phyloP scores from a whole-genome alignment of 2,329 filamentous ascomycete species.

The Cylindrodendrum hubeiense region DNA sequence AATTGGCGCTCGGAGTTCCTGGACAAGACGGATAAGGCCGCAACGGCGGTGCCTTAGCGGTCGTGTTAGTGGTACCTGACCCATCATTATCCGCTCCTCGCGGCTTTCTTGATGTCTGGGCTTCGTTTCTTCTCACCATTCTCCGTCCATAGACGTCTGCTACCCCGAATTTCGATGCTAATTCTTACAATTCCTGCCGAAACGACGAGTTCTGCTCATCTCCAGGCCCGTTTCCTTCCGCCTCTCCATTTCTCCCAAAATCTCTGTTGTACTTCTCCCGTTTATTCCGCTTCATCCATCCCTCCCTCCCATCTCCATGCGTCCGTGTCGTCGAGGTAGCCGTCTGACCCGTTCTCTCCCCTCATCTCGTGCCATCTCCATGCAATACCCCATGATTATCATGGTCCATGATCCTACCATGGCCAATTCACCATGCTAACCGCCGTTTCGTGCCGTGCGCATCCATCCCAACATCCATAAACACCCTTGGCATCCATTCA shows the following conservation, averaged over 20 bases:
- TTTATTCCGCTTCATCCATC: conserved; percentile 11
- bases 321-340: conserved; percentile 5
- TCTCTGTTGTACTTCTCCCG: neutral
- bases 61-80: neutral
- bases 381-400: conserved; percentile 16
- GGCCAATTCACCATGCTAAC: conserved; percentile 9
- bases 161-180: neutral
- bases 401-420: conserved; percentile 13
- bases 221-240: conserved; percentile 11
- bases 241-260: conserved; percentile 5
- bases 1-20: conserved; percentile 10
- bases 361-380: conserved; percentile 21
- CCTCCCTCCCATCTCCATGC: neutral
- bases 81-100: neutral
- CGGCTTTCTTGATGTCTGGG: neutral
- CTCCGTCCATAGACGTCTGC: neutral
- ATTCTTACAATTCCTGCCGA: neutral
- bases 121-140: neutral
- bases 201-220: neutral
- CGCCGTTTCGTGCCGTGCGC: conserved; percentile 10
- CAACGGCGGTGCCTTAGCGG: neutral
- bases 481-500: conserved; percentile 25
- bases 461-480: conserved; percentile 25
- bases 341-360: conserved; percentile 7
- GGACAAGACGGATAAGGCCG: neutral